Evolutionary conservation across 192 early-diverging fungal genomes (phyloP), one percentile per base, ranked within the genome.

Genomic region (Ambispora gerdemannii): DNA sequence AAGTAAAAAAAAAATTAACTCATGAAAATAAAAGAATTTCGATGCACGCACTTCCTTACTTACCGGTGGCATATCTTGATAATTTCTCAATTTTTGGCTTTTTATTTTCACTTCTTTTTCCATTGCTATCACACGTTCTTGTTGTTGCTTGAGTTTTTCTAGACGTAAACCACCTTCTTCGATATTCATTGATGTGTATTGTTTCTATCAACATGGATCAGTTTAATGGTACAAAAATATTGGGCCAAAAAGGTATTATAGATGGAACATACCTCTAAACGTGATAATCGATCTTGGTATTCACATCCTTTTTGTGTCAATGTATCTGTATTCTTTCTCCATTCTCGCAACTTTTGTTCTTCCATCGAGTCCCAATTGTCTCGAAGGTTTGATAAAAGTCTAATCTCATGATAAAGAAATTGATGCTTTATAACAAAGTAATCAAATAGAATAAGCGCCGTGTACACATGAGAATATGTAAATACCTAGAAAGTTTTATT

Each of bases 51-150:
- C 38, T 6, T 43, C 7, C 7, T 43, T 6, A 65, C n/a, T 43
- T 65, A 65, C 63, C 27, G 63, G 17, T 24, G 63, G 63, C 63
- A 65, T 65, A 27, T 38, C n/a, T 47, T 65, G 24, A 50, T 65
- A 65, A 34, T 22, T 65, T 47, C 34, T 38, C 30, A 65, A 27
- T 50, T 65, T 65, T 47, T n/a, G 20, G 24, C 0, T 25, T 28
- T 65, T 65, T 22, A 22, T 49, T 38, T n/a, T 8, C 7, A 65
- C 17, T 65, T 49, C 24, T 8, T 65, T 20, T 49, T n/a, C 22
- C 24, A 47, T 33, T 17, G 43, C 43, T 28, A 24, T 50, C 25
- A 65, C 27, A 43, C 47, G 4, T 24, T 65, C 27, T 17, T 65
- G 35, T 47, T 30, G 35, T 24, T 65, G n/a, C 30, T 65, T 65